A percentile compares a stretch with the other conserved stretches of the same genome.
These are phyloP conservation scores for Trichomonas vaginalis DNA, from an alignment of 208 protist species.

Conservation along the genomic window DNA sequence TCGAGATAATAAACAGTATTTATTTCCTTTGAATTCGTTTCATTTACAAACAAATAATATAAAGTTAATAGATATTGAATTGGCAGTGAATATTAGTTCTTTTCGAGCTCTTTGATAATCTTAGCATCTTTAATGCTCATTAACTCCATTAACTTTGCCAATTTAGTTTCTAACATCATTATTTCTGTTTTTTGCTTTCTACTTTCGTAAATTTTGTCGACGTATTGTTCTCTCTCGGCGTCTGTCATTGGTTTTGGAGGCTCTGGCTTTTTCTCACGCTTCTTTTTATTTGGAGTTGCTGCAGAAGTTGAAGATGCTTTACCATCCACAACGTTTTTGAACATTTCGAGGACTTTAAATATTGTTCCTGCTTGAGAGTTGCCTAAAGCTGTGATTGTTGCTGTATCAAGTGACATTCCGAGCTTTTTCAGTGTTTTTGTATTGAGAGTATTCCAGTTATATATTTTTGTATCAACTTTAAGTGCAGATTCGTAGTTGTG, in stretches of 20 bases:
- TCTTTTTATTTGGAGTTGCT: neutral
- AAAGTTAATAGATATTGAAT: too few relatives aligned
- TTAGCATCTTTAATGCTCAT: neutral
- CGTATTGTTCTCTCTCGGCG: neutral
- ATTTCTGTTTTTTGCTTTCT: neutral
- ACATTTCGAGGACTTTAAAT: neutral
- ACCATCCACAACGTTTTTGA: neutral
- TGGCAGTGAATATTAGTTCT: neutral
- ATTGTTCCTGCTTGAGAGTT: neutral
- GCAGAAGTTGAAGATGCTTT: neutral
- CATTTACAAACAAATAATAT: too few relatives aligned
- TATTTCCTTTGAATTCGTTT: too few relatives aligned
- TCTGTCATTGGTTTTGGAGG: neutral
- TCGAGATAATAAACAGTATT: too few relatives aligned
- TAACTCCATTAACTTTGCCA: neutral
- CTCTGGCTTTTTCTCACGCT: neutral
- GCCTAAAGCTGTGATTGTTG: neutral
- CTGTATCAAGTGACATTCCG: neutral
- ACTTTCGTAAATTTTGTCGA: neutral
- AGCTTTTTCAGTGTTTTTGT: constrained; percentile 10
- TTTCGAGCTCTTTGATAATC: neutral
- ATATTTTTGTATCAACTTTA: constrained; percentile 62
- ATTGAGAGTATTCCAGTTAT: constrained; percentile 87
- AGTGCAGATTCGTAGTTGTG: constrained; percentile 85
- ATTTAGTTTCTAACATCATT: neutral